Conservation (phyloP, 208 protist genomes). For the Herpetomonas samuelpessoai region DNA sequence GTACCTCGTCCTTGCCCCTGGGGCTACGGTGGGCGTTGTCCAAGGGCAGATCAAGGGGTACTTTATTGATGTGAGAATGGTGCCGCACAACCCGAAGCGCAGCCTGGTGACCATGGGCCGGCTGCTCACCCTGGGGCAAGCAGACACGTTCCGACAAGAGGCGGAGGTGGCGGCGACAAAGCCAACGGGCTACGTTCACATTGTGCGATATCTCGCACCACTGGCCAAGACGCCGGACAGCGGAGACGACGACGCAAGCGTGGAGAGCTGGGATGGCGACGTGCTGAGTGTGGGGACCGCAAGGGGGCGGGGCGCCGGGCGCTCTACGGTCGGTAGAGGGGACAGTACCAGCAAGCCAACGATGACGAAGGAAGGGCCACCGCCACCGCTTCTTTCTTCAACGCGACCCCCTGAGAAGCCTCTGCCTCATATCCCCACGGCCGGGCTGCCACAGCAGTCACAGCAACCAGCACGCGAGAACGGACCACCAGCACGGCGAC, state of each 20-base stretch:
- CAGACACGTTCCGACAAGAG: constrained; percentile 4
- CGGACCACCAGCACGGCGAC: no score
- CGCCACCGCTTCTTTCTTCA: no score
- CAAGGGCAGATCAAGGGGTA: constrained; percentile 30
- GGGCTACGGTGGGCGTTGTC: constrained; percentile 22
- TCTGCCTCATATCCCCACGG: no score
- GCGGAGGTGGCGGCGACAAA: constrained; percentile 6
- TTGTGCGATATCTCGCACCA: constrained; percentile 5
- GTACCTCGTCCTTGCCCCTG: constrained; percentile 32
- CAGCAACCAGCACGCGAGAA: no score
- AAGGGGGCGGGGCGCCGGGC: no score
- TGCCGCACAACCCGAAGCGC: constrained; percentile 24
- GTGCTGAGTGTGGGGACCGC: background rate
- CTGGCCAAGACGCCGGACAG: background rate
- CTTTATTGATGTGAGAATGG: constrained; percentile 19
- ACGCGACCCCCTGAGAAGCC: no score
- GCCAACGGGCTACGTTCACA: constrained; percentile 15
- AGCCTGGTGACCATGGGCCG: constrained; percentile 32
- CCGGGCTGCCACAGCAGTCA: no score
- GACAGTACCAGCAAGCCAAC: no score
- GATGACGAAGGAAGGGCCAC: no score
- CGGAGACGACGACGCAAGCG: background rate
- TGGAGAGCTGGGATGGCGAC: background rate
- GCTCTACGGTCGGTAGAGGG: no score
- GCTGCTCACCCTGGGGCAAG: constrained; percentile 21